Percentiles rank a stretch among this genome's conserved stretches.
Evolutionary conservation across 805 yeast genomes (phyloP).

Genomic region (Wickerhamomyces tratensis): DNA sequence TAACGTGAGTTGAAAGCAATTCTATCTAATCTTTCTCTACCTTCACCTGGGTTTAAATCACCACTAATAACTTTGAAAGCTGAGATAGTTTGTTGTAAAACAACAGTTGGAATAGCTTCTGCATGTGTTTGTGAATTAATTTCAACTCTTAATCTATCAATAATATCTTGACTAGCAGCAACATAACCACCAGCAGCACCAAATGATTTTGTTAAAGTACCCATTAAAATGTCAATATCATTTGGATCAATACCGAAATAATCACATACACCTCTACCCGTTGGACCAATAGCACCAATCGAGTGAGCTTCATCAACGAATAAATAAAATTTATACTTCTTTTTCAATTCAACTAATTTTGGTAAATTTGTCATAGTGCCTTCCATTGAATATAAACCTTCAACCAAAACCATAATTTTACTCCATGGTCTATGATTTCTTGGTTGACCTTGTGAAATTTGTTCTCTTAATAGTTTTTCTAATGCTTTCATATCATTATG

Average conservation of each 20-base stretch:
- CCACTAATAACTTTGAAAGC: constrained; percentile 76
- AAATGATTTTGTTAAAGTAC: constrained; percentile 93
- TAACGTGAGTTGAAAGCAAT: constrained; percentile 95
- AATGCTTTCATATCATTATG: constrained; percentile 83
- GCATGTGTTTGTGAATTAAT: constrained; percentile 68
- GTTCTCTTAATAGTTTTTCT: constrained; percentile 70
- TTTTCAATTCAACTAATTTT: constrained; percentile 55
- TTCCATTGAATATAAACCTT: constrained; percentile 89
- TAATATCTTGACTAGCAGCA: constrained; percentile 61
- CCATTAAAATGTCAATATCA: constrained; percentile 85
- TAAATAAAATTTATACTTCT: constrained; percentile 80
- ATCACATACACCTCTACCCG: constrained; percentile 93
- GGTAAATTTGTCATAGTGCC: constrained; percentile 87
- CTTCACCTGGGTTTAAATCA: constrained; percentile 84
- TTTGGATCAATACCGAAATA: constrained; percentile 74
- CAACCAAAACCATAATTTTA: constrained; percentile 76
- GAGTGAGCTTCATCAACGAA: constrained; percentile 98
- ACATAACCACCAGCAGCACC: constrained; percentile 99
- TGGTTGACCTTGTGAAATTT: constrained; percentile 91
- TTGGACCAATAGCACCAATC: constrained; percentile 96
- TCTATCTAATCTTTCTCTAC: constrained; percentile 80
- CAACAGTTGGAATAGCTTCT: constrained; percentile 88
- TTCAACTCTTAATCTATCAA: constrained; percentile 66
- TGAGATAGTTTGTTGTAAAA: constrained; percentile 76
- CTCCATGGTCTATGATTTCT: constrained; percentile 95